Conservation (phyloP, 2,329 filamentous ascomycete species). For the Knufia petricola region DNA sequence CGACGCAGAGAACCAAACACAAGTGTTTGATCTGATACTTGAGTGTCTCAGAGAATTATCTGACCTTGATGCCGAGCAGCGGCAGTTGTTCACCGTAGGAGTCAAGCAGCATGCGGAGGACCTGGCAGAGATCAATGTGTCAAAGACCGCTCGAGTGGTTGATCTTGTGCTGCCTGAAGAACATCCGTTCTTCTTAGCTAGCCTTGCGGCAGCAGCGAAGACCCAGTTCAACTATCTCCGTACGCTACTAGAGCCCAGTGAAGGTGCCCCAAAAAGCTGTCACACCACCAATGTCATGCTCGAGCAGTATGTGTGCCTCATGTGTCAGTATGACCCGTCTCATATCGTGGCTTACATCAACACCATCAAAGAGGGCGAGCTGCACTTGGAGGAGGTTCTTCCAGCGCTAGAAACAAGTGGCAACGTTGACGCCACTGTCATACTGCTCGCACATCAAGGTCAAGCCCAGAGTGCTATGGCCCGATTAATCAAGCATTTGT, state of each 20-base stretch:
- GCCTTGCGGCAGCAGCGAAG: slow-evolving; percentile 50
- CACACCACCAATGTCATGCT: slow-evolving; percentile 50
- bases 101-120: slow-evolving; percentile 56
- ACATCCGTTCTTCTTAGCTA: slow-evolving; percentile 56
- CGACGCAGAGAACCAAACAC: slow-evolving; percentile 64
- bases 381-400: slow-evolving; percentile 69
- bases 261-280: slow-evolving; percentile 17
- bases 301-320: slow-evolving; percentile 79
- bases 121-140: slow-evolving; percentile 58
- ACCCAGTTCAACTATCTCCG: slow-evolving; percentile 68
- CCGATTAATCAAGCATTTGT: slow-evolving; percentile 70
- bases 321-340: slow-evolving; percentile 73
- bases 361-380: slow-evolving; percentile 62
- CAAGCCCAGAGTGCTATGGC: slow-evolving; percentile 74
- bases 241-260: slow-evolving; percentile 56
- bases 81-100: slow-evolving; percentile 59
- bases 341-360: slow-evolving; percentile 83
- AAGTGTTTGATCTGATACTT: slow-evolving; percentile 68
- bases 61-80: slow-evolving; percentile 58
- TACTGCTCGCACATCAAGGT: slow-evolving; percentile 82
- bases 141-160: slow-evolving; percentile 56
- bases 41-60: slow-evolving; percentile 61
- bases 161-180: slow-evolving; percentile 52
- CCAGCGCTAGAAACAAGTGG: slow-evolving; percentile 83
- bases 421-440: slow-evolving; percentile 83